These are phyloP conservation scores for Acmispon strigosus DNA, from an alignment of 306 rosid species.

Conservation along the genomic window DNA sequence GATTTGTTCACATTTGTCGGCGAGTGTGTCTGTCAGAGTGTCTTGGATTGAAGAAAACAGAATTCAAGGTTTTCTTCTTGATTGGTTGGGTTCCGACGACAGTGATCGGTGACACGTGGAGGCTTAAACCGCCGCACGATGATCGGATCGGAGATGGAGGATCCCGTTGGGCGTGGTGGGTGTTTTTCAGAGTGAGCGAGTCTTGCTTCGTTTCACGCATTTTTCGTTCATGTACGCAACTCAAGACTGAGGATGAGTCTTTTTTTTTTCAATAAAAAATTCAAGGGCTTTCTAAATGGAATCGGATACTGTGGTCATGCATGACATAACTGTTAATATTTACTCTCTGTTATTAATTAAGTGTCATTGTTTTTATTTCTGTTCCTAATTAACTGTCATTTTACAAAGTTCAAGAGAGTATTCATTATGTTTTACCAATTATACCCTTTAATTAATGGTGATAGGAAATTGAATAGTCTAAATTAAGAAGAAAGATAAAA, in stretches of 20 bases:
- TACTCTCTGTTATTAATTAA: too few relatives aligned
- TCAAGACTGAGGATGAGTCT: too few relatives aligned
- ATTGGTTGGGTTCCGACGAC: background rate
- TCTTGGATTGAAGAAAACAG: background rate
- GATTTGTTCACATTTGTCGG: background rate
- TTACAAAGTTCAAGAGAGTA: too few relatives aligned
- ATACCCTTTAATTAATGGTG: too few relatives aligned
- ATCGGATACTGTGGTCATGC: background rate
- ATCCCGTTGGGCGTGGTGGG: background rate
- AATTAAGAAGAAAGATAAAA: too few relatives aligned
- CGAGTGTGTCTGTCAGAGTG: background rate
- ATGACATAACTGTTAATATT: too few relatives aligned
- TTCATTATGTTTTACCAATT: too few relatives aligned
- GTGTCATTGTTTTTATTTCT: too few relatives aligned
- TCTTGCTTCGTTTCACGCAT: background rate
- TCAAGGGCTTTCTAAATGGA: background rate
- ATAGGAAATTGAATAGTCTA: too few relatives aligned
- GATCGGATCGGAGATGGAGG: background rate
- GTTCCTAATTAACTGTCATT: too few relatives aligned
- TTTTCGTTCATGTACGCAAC: background rate
- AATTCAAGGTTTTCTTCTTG: background rate
- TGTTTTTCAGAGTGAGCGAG: background rate
- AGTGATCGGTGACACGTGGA: conserved; percentile 13
- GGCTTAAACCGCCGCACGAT: background rate
- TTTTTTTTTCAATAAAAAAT: too few relatives aligned